Evolutionary conservation across 495 filamentous ascomycete species (phyloP).

Genomic region (Xylaria acuta): DNA sequence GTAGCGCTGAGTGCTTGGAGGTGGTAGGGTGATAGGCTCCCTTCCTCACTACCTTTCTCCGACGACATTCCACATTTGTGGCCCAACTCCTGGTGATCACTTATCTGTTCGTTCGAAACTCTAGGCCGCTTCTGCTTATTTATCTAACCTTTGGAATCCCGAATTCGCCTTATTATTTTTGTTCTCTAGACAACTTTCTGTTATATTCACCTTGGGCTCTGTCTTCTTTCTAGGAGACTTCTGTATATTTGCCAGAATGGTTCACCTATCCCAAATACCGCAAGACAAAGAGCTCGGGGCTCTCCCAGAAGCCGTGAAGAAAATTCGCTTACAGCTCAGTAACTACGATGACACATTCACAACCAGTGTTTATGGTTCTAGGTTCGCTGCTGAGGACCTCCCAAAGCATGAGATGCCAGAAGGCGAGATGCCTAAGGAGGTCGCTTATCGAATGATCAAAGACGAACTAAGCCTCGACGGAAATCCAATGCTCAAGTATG

Average conservation of each 20-base stretch:
- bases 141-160: not conserved
- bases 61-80: slow-evolving; percentile 21
- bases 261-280: slow-evolving; percentile 66
- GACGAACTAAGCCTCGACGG: slow-evolving; percentile 89
- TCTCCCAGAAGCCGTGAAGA: slow-evolving; percentile 53
- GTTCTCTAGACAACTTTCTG: not conserved
- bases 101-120: not conserved
- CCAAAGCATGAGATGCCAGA: slow-evolving; percentile 90
- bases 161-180: not conserved
- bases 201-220: not conserved
- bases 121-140: slow-evolving; percentile 7
- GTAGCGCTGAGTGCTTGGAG: slow-evolving; percentile 1
- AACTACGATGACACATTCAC: slow-evolving; percentile 68
- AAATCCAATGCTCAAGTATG: slow-evolving; percentile 86
- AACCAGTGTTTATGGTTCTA: slow-evolving; percentile 83
- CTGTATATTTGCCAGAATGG: slow-evolving; percentile 59
- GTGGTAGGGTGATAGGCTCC: slow-evolving; percentile 1
- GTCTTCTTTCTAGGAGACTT: not conserved
- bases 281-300: slow-evolving; percentile 55
- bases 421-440: slow-evolving; percentile 81
- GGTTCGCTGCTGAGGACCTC: slow-evolving; percentile 78
- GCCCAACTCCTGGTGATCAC: slow-evolving; percentile 1
- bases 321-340: slow-evolving; percentile 51
- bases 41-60: slow-evolving; percentile 3
- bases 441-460: slow-evolving; percentile 95